Evolutionary conservation across 73 alveolate genomes (phyloP).

Genomic region (Stentor roeselii): DNA sequence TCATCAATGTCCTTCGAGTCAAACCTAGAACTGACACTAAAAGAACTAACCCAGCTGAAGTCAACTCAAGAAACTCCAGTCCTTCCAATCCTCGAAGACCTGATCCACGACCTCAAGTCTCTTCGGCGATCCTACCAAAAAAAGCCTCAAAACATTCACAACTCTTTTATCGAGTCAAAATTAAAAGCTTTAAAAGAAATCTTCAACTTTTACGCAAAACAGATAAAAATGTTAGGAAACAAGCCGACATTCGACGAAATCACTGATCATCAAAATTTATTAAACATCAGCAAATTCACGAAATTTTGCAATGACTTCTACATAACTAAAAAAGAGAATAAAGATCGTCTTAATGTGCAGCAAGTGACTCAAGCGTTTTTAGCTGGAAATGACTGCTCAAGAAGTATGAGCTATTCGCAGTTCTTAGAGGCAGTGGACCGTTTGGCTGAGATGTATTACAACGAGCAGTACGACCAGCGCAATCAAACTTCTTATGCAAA

Average conservation of each 20-base stretch:
- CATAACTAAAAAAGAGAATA: background rate
- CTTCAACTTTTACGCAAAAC: slow-evolving; percentile 14
- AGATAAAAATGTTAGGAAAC: background rate
- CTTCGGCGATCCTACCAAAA: background rate
- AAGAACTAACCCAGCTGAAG: background rate
- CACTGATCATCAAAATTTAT: background rate
- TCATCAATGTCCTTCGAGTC: background rate
- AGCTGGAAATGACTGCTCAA: background rate
- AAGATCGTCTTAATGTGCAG: background rate
- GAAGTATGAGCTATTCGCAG: slow-evolving; percentile 1
- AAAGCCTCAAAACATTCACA: background rate
- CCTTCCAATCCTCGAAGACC: background rate
- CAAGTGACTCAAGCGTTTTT: background rate
- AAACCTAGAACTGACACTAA: background rate
- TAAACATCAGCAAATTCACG: background rate
- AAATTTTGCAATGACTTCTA: background rate
- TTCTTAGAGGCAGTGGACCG: background rate
- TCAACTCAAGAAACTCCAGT: background rate
- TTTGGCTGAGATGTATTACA: slow-evolving; percentile 14
- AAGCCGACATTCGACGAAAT: slow-evolving; percentile 9
- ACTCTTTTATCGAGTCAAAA: background rate
- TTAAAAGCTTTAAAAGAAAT: background rate
- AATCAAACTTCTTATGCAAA: background rate
- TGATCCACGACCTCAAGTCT: background rate
- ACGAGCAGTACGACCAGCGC: background rate